Percentiles rank a stretch among this genome's conserved stretches.
phyloP scores from a whole-genome alignment of 225 moss, liverwort and hornwort genomes.

The Marchantia polymorpha region DNA sequence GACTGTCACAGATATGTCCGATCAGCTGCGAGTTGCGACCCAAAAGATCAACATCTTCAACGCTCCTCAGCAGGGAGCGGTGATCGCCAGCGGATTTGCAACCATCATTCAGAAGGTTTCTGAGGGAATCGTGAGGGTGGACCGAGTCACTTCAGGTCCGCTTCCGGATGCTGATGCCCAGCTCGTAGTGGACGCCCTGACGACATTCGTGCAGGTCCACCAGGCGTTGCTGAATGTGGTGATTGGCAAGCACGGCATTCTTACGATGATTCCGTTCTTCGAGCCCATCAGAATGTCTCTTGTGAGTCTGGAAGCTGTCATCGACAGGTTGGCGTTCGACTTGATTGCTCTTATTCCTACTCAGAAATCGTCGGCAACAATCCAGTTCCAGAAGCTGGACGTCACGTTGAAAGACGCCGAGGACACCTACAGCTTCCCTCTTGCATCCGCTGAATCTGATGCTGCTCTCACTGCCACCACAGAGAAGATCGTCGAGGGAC shows the following conservation, averaged over 20 bases:
- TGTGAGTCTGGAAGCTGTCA: too few species aligned
- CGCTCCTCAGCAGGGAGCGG: not conserved
- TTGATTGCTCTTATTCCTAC: too few species aligned
- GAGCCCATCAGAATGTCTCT: too few species aligned
- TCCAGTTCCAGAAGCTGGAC: too few species aligned
- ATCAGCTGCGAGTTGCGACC: not conserved
- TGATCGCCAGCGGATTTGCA: slow-evolving; percentile 16
- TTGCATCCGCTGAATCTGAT: not conserved
- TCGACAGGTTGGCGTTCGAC: too few species aligned
- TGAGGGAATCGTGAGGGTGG: not conserved
- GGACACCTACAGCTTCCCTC: not conserved
- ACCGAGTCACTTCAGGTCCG: slow-evolving; percentile 12
- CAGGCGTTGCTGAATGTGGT: not conserved
- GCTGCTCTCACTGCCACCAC: not conserved
- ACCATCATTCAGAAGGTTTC: slow-evolving; percentile 24
- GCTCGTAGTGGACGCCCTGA: slow-evolving; percentile 27
- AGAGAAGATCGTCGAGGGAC: not conserved
- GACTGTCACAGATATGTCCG: not conserved
- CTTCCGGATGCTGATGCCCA: slow-evolving; percentile 28
- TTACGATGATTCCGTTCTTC: too few species aligned
- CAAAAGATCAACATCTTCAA: not conserved
- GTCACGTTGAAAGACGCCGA: too few species aligned
- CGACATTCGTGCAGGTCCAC: slow-evolving; percentile 13
- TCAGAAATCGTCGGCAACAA: too few species aligned
- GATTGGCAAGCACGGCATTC: too few species aligned